These are phyloP conservation scores for Amaranthus hypochondriacus DNA, from an alignment of 148 eudicot species.

Conservation along the genomic window DNA sequence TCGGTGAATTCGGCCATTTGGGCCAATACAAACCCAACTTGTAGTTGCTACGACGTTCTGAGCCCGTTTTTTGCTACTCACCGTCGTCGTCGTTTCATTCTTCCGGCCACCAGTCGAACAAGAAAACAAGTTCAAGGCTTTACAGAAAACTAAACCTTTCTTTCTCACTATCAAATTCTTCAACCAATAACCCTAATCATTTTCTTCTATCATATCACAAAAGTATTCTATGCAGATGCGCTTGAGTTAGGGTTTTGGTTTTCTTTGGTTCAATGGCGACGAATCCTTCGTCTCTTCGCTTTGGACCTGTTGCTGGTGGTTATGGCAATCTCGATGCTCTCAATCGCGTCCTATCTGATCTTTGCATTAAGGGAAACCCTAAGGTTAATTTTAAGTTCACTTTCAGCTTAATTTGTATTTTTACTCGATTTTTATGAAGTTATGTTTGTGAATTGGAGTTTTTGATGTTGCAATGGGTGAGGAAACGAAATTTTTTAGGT, in stretches of 20 bases:
- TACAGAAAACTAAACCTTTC: too few species aligned
- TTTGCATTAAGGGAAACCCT: slow-evolving; percentile 68
- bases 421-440: neutral
- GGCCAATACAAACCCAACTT: too few species aligned
- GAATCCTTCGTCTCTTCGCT: slow-evolving; percentile 51
- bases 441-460: too few species aligned
- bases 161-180: neutral
- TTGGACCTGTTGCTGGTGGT: slow-evolving; percentile 44
- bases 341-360: slow-evolving; percentile 78
- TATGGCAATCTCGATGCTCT: slow-evolving; percentile 67
- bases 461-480: neutral
- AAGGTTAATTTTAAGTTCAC: slow-evolving; percentile 37
- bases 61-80: too few species aligned
- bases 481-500: neutral
- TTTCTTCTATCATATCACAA: neutral
- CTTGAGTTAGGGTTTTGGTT: slow-evolving; percentile 18
- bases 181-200: slow-evolving; percentile 12
- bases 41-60: too few species aligned
- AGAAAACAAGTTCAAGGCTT: too few species aligned
- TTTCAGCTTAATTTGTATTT: neutral
- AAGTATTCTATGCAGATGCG: slow-evolving; percentile 5
- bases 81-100: too few species aligned
- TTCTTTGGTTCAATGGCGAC: slow-evolving; percentile 22
- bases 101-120: too few species aligned
- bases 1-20: too few species aligned